Conservation (phyloP, 2,329 filamentous ascomycete species). For the Sclerotinia nivalis region DNA sequence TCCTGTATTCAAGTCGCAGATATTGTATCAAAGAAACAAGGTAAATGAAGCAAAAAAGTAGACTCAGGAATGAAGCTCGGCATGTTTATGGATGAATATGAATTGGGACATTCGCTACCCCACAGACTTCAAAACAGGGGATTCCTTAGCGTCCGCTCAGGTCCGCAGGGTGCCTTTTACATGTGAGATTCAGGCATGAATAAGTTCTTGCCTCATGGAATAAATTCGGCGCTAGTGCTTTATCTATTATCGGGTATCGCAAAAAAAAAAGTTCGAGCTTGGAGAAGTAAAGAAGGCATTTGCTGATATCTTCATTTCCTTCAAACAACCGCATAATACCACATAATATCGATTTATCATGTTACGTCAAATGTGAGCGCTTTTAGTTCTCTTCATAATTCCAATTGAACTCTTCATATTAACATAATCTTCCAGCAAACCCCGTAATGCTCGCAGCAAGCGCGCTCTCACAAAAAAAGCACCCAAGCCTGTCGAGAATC, state of each 20-base stretch:
- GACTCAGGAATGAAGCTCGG: constrained; percentile 29
- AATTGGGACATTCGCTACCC: constrained; percentile 25
- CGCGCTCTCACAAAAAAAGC: constrained; percentile 91
- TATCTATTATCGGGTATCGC: constrained; percentile 30
- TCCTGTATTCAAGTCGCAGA: neutral
- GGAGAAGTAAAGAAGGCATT: constrained; percentile 27
- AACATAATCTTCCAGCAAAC: constrained; percentile 51
- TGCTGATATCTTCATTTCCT: constrained; percentile 22
- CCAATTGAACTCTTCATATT: neutral
- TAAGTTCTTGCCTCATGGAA: neutral
- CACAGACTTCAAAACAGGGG: constrained; percentile 26
- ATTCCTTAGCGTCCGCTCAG: constrained; percentile 19
- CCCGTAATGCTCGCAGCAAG: constrained; percentile 86
- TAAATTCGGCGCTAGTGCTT: constrained; percentile 21
- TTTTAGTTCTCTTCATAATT: neutral
- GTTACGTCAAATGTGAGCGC: constrained; percentile 42
- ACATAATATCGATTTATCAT: constrained; percentile 35
- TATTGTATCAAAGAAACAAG: constrained; percentile 4
- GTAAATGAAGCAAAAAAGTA: constrained; percentile 13
- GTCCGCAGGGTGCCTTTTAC: constrained; percentile 24
- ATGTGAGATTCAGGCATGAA: constrained; percentile 29
- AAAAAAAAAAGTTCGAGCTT: constrained; percentile 25
- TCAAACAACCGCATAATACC: constrained; percentile 22
- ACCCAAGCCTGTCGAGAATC: constrained; percentile 84
- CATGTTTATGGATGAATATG: constrained; percentile 19